Evolutionary conservation across 2,329 filamentous ascomycete species (phyloP).

Genomic region (Pseudogymnoascus sp.): DNA sequence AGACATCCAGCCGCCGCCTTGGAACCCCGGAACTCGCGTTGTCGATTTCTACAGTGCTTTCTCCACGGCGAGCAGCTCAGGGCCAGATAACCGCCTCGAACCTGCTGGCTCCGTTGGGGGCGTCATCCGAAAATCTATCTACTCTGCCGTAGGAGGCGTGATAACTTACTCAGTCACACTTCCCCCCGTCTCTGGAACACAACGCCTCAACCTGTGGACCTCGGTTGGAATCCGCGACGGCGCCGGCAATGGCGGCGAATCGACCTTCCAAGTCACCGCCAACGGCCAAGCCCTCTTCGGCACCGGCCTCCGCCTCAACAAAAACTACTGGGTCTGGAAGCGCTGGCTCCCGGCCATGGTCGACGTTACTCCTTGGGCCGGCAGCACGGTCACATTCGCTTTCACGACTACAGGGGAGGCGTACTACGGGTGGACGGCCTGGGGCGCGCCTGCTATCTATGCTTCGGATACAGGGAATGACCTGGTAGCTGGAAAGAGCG

Average conservation of each 20-base stretch:
- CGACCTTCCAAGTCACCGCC: slow-evolving; percentile 13
- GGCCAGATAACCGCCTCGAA: slow-evolving; percentile 15
- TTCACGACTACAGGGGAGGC: slow-evolving; percentile 13
- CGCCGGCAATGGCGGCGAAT: slow-evolving; percentile 15
- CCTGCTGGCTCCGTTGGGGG: slow-evolving; percentile 12
- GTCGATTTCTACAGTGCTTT: slow-evolving; percentile 15
- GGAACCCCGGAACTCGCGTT: slow-evolving; percentile 14
- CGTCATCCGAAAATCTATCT: slow-evolving; percentile 14
- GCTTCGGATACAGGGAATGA: slow-evolving; percentile 10
- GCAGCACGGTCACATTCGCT: slow-evolving; percentile 10
- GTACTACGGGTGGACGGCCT: slow-evolving; percentile 15
- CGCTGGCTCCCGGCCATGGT: slow-evolving; percentile 15
- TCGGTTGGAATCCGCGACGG: slow-evolving; percentile 17
- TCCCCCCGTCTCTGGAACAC: slow-evolving; percentile 8
- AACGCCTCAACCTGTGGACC: slow-evolving; percentile 17
- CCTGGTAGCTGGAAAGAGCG: slow-evolving; percentile 10
- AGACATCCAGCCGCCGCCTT: slow-evolving; percentile 13
- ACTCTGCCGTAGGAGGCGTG: slow-evolving; percentile 13
- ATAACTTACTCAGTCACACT: slow-evolving; percentile 12
- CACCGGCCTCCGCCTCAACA: slow-evolving; percentile 10
- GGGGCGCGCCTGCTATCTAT: slow-evolving; percentile 15
- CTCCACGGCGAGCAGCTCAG: slow-evolving; percentile 6
- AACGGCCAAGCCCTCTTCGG: slow-evolving; percentile 14
- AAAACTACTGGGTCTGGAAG: slow-evolving; percentile 16
- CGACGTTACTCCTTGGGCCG: slow-evolving; percentile 15